Evolutionary conservation across 1,284 basidiomycete species (phyloP), one percentile per base, ranked within the genome.

Genomic region (Nidula niveotomentosa): DNA sequence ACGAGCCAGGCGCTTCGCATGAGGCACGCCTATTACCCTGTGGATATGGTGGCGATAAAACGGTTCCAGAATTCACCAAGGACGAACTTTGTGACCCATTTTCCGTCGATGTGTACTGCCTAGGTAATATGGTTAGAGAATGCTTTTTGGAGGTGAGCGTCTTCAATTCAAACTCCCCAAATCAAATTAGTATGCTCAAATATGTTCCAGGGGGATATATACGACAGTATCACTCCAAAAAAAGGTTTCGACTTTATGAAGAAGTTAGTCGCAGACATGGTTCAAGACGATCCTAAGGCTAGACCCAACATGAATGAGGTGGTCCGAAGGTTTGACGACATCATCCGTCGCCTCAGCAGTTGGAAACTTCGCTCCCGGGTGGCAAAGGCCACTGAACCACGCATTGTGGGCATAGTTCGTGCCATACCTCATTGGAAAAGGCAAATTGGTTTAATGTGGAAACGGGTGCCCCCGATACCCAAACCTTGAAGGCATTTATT

Each of bases 91-190:
- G 62, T 15, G 56, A 74, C 57, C 71, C 74, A 0, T 75, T 72
- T 43, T 57, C 63, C 12, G 69, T 69, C 1, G 73, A 76, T 34
- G 63, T 76, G 0, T 76, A 69, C 52, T 71, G 68, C 30, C 49
- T 73, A 1, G 73, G 73, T 0, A 72, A 74, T 48, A 43, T 65
- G 0, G 67, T 74, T 48, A 59, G 52, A 10, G 52, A 60, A n/a
- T 54, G 63, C 9, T 68, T 74, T 30, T 7, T 68, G 1, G 56
- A 69, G 36, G 71, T 72, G 33, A 12, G 58, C 35, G 13, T 6
- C 5, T 12, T 33, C 13, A 6, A 13, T 8, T 43, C 2, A 17
- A 43, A 51, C 30, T 18, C 48, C 8, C 1, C 30, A 6, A 35
- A n/a, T n/a, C 30, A 36, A 8, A 23, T 44, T 8, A 13, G 9